Conservation (phyloP, 805 yeast genomes). For the Starmerella apicola region DNA sequence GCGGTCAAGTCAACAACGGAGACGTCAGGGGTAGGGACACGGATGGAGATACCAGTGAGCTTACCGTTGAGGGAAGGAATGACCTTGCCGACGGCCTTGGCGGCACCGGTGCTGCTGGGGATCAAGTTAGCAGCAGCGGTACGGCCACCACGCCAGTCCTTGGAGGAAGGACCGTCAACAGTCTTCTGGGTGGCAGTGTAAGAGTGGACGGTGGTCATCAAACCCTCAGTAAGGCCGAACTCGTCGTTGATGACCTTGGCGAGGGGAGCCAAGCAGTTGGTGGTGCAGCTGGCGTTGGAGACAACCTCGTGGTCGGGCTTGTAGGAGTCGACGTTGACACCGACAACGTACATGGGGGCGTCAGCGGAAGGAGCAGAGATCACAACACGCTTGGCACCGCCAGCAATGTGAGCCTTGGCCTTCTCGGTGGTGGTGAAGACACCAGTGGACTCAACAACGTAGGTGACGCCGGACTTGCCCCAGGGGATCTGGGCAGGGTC, state of each 20-base stretch:
- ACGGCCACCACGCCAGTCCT: slow-evolving; percentile 99
- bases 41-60: slow-evolving; percentile 86
- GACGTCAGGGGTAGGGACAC: slow-evolving; percentile 89
- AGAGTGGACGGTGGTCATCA: slow-evolving; percentile 94
- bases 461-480: slow-evolving; percentile 67
- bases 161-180: slow-evolving; percentile 93
- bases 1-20: slow-evolving; percentile 89
- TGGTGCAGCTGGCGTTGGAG: slow-evolving; percentile 92
- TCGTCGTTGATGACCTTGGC: slow-evolving; percentile 79
- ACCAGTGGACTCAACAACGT: slow-evolving; percentile 89
- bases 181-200: slow-evolving; percentile 94
- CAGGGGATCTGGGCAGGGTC: slow-evolving; percentile 84
- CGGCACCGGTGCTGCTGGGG: slow-evolving; percentile 95
- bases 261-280: slow-evolving; percentile 90
- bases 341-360: slow-evolving; percentile 90
- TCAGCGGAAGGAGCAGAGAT: slow-evolving; percentile 90
- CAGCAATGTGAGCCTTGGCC: slow-evolving; percentile 72
- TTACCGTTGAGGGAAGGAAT: slow-evolving; percentile 83
- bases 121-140: slow-evolving; percentile 91
- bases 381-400: slow-evolving; percentile 90
- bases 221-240: slow-evolving; percentile 81
- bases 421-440: slow-evolving; percentile 75
- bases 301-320: slow-evolving; percentile 61
- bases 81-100: slow-evolving; percentile 94
- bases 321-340: slow-evolving; percentile 77